Evolutionary conservation across 345 rosid genomes (phyloP).

Genomic region (Moricandia arvensis): DNA sequence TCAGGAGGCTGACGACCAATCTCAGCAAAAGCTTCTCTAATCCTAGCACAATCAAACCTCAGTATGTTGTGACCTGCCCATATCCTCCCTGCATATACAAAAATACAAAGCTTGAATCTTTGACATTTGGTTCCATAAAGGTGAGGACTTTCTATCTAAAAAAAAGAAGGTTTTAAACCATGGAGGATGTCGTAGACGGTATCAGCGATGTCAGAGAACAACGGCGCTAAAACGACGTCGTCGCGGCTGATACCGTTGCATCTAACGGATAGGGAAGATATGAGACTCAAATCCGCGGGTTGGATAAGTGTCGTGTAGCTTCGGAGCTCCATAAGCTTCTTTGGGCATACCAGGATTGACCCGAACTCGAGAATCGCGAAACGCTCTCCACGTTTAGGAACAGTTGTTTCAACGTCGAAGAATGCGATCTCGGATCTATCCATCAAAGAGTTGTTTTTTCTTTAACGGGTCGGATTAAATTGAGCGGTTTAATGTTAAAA

Average conservation of each 20-base stretch:
- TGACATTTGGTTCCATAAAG: background rate
- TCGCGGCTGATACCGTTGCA: slow-evolving; percentile 69
- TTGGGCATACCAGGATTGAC: slow-evolving; percentile 79
- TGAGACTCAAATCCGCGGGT: slow-evolving; percentile 60
- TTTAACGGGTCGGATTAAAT: background rate
- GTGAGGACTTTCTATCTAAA: background rate
- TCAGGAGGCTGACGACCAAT: slow-evolving; percentile 68
- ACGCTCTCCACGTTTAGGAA: slow-evolving; percentile 65
- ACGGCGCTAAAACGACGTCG: slow-evolving; percentile 57
- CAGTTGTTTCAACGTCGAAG: slow-evolving; percentile 89
- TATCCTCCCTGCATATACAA: slow-evolving; percentile 56
- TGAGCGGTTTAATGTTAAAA: background rate
- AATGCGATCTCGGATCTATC: slow-evolving; percentile 70
- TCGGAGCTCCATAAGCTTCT: slow-evolving; percentile 63
- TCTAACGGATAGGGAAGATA: slow-evolving; percentile 55
- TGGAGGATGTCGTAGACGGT: slow-evolving; percentile 69
- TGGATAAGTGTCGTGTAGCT: slow-evolving; percentile 75
- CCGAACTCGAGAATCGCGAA: slow-evolving; percentile 79
- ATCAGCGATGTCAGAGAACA: slow-evolving; percentile 69
- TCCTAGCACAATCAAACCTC: slow-evolving; percentile 80
- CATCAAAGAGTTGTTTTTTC: slow-evolving; percentile 25
- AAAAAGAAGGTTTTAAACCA: slow-evolving; percentile 39
- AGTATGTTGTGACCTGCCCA: slow-evolving; percentile 96
- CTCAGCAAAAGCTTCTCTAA: slow-evolving; percentile 75
- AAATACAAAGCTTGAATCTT: background rate